Evolutionary conservation across 140 eudicot species (phyloP), one percentile per base, ranked within the genome.

Genomic region (Cichorium intybus): DNA sequence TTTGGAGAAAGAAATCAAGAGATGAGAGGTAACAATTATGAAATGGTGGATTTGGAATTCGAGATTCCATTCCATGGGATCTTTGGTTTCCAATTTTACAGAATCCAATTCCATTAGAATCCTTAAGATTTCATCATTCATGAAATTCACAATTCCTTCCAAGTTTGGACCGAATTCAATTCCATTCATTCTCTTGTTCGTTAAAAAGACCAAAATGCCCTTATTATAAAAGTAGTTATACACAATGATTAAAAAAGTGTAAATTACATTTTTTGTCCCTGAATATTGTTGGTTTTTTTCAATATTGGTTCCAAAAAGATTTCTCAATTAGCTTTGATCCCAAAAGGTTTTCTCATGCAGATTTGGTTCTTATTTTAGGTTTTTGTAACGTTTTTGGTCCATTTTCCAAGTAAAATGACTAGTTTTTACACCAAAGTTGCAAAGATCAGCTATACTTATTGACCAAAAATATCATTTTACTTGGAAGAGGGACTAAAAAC

Each of bases 1-100:
- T 90, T 62, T 84, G 84, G 49, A 78, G 96, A 45, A 90, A 81
- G 66, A 84, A 74, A 80, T 75, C 83, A 21, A 84, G 68, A 74
- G 52, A 55, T 9, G 95, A 90, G 76, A 87, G 95, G 97, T 90
- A 79, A 71, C 12, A 0, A 8, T 39, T 39, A 1, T 31, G 37
- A 31, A 31, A 5, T 31, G 37, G 7, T 31, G 8, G 37, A 7
- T 5, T 5, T 31, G 37, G 37, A 31, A 31, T n/a, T n/a, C n/a
- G n/a, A n/a, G n/a, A n/a, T n/a, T n/a, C n/a, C n/a, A n/a, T n/a
- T n/a, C n/a, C n/a, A n/a, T n/a, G n/a, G n/a, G n/a, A n/a, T n/a
- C n/a, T n/a, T n/a, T n/a, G n/a, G n/a, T n/a, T n/a, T n/a, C n/a
- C n/a, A n/a, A n/a, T n/a, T n/a, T n/a, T n/a, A n/a, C n/a, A n/a